phyloP scores from a whole-genome alignment of 768 basidiomycete genomes.

The Mycena maculata region DNA sequence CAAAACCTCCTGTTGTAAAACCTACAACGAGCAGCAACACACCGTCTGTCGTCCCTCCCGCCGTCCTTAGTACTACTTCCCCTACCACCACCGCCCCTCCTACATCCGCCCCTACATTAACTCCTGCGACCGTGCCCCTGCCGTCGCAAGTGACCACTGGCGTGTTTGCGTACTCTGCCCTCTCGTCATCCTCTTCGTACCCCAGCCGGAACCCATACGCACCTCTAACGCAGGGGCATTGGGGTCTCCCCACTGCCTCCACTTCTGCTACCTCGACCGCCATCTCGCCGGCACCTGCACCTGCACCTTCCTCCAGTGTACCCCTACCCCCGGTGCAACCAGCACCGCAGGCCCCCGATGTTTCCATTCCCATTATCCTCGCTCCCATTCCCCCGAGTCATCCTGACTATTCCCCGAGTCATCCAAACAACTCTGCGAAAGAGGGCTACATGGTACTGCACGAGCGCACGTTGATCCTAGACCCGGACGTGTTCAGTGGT shows the following conservation, averaged over 20 bases:
- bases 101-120: slow-evolving; percentile 47
- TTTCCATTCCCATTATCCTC: slow-evolving; percentile 82
- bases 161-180: slow-evolving; percentile 29
- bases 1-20: slow-evolving; percentile 37
- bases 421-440: slow-evolving; percentile 60
- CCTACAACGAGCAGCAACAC: neutral
- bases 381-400: slow-evolving; percentile 77
- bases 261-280: slow-evolving; percentile 24
- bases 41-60: slow-evolving; percentile 24
- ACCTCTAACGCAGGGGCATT: slow-evolving; percentile 35
- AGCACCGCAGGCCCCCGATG: slow-evolving; percentile 52
- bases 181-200: slow-evolving; percentile 26
- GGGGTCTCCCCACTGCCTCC: slow-evolving; percentile 33
- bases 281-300: slow-evolving; percentile 39
- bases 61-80: too few species aligned
- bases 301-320: slow-evolving; percentile 38
- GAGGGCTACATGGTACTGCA: slow-evolving; percentile 82
- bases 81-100: slow-evolving; percentile 35
- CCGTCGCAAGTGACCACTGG: slow-evolving; percentile 28
- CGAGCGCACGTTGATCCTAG: slow-evolving; percentile 84
- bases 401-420: slow-evolving; percentile 61
- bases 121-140: slow-evolving; percentile 43
- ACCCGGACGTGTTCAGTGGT: slow-evolving; percentile 86
- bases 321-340: slow-evolving; percentile 31
- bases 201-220: slow-evolving; percentile 33